These are phyloP conservation scores for Paraphoma chrysanthemicola DNA, from an alignment of 2,329 filamentous ascomycete genomes.

Conservation along the genomic window DNA sequence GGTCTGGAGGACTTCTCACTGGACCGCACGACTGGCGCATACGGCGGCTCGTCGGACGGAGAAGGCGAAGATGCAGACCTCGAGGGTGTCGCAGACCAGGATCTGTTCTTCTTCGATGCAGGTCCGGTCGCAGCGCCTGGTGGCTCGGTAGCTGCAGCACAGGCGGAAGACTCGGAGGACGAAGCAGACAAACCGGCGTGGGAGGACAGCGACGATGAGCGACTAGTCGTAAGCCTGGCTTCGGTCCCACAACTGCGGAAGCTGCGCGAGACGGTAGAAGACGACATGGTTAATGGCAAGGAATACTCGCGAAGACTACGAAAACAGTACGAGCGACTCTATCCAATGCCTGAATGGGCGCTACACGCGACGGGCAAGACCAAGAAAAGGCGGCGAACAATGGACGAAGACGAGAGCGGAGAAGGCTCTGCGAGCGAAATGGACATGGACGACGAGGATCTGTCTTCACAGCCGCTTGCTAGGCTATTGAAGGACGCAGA, in stretches of 20 bases:
- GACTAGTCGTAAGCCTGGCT: slow-evolving; percentile 81
- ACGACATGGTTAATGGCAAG: slow-evolving; percentile 84
- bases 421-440: slow-evolving; percentile 64
- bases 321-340: slow-evolving; percentile 73
- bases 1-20: slow-evolving; percentile 69
- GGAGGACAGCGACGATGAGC: slow-evolving; percentile 96
- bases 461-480: slow-evolving; percentile 79
- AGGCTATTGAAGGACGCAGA: slow-evolving; percentile 78
- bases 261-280: slow-evolving; percentile 77
- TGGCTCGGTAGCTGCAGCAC: slow-evolving; percentile 49
- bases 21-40: slow-evolving; percentile 44
- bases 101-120: slow-evolving; percentile 85
- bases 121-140: slow-evolving; percentile 56
- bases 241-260: slow-evolving; percentile 79
- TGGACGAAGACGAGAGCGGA: slow-evolving; percentile 49
- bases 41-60: slow-evolving; percentile 44
- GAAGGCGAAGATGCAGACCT: slow-evolving; percentile 57
- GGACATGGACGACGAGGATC: slow-evolving; percentile 53
- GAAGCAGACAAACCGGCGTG: slow-evolving; percentile 67
- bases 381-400: slow-evolving; percentile 56
- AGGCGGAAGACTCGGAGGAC: slow-evolving; percentile 49
- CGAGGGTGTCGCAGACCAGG: slow-evolving; percentile 75
- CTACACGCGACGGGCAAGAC: slow-evolving; percentile 52
- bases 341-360: slow-evolving; percentile 69
- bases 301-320: slow-evolving; percentile 85